Percentiles rank a stretch among this genome's conserved stretches.
These are phyloP conservation scores for Tarenaya hassleriana DNA, from an alignment of 345 rosid species.

Conservation along the genomic window DNA sequence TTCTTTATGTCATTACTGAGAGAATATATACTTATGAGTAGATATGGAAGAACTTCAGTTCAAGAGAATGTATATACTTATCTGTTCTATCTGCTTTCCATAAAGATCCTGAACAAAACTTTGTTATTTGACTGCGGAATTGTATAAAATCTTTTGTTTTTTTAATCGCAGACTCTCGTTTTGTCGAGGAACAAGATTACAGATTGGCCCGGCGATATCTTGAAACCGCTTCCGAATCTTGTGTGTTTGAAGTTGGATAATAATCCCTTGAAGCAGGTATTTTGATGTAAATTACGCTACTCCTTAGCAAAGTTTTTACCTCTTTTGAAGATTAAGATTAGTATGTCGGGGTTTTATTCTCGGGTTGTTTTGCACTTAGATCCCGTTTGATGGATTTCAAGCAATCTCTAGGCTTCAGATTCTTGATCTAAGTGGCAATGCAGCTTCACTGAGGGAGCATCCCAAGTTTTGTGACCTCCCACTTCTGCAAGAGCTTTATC, in stretches of 20 bases:
- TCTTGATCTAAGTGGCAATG: conserved; percentile 75
- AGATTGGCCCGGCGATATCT: conserved; percentile 70
- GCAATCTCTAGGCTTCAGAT: conserved; percentile 62
- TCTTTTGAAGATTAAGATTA: background rate
- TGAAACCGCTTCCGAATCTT: conserved; percentile 60
- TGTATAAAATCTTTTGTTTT: background rate
- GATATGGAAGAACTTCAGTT: no score
- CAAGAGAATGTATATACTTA: no score
- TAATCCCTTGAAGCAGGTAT: conserved; percentile 71
- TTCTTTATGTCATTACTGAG: no score
- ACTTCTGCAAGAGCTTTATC: conserved; percentile 74
- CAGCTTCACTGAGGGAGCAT: conserved; percentile 42
- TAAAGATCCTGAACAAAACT: no score
- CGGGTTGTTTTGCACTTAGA: conserved; percentile 35
- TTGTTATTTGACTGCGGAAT: no score
- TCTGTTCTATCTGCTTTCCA: no score
- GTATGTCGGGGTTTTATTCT: background rate
- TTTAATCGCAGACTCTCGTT: conserved; percentile 53
- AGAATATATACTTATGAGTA: no score
- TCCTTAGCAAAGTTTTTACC: background rate
- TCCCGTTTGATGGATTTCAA: conserved; percentile 70
- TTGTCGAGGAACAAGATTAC: conserved; percentile 73
- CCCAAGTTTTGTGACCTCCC: conserved; percentile 61
- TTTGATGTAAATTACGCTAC: conserved; percentile 8
- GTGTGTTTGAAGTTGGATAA: conserved; percentile 73